phyloP scores from a whole-genome alignment of 2,329 filamentous ascomycete species.

The Scytalidium lignicola region DNA sequence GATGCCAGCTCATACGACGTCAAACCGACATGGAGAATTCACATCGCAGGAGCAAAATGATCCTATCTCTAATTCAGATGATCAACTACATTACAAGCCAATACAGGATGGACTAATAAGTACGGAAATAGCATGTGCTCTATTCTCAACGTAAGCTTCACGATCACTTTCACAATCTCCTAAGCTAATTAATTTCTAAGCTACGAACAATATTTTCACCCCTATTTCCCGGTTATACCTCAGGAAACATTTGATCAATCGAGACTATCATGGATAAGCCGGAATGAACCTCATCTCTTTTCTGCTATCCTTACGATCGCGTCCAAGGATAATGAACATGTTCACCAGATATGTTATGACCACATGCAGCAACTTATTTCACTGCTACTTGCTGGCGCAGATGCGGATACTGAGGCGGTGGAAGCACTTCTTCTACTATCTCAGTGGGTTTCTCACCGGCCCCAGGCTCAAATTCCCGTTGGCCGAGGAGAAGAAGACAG shows the following conservation, averaged over 20 bases:
- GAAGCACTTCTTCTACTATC: slow-evolving; percentile 65
- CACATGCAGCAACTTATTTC: slow-evolving; percentile 68
- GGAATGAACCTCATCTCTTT: slow-evolving; percentile 58
- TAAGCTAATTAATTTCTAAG: slow-evolving; percentile 8
- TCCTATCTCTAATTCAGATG: slow-evolving; percentile 13
- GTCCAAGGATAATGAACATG: slow-evolving; percentile 62
- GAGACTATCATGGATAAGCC: slow-evolving; percentile 43
- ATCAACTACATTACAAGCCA: slow-evolving; percentile 22
- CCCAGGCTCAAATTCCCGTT: slow-evolving; percentile 34
- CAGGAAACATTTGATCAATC: slow-evolving; percentile 44
- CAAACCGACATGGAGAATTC: background rate
- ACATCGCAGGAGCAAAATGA: slow-evolving; percentile 6
- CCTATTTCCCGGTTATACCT: slow-evolving; percentile 65
- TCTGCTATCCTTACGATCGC: slow-evolving; percentile 67
- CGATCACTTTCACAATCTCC: background rate
- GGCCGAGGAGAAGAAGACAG: slow-evolving; percentile 70
- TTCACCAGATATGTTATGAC: slow-evolving; percentile 61
- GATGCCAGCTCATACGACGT: slow-evolving; percentile 4
- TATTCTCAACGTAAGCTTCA: slow-evolving; percentile 21
- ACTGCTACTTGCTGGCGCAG: slow-evolving; percentile 59
- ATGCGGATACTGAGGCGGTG: slow-evolving; percentile 65
- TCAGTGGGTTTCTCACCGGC: slow-evolving; percentile 52
- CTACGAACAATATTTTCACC: slow-evolving; percentile 47
- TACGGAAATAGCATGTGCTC: slow-evolving; percentile 19
- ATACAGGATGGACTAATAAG: slow-evolving; percentile 21